Percentiles rank a stretch among this genome's conserved stretches.
Evolutionary conservation across 768 basidiomycete genomes (phyloP).

Genomic region (Tulasnella sp.): DNA sequence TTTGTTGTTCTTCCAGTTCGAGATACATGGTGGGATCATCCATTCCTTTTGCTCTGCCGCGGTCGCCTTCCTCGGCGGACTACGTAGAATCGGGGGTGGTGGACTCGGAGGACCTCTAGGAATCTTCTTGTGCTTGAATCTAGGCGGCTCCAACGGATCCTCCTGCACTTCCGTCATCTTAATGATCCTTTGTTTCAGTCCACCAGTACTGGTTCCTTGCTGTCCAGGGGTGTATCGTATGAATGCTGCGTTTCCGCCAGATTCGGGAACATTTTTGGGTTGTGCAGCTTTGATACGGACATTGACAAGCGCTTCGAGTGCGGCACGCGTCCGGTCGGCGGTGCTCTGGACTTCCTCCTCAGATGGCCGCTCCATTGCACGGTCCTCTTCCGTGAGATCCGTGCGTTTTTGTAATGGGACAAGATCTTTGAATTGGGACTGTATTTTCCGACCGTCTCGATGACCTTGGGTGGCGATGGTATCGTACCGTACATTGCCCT

Average conservation of each 20-base stretch:
- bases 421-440: conserved; percentile 96
- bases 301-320: conserved; percentile 85
- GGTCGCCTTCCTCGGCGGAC: conserved; percentile 92
- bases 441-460: conserved; percentile 71
- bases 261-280: conserved; percentile 86
- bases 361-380: conserved; percentile 81
- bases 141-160: conserved; percentile 91
- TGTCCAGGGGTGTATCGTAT: conserved; percentile 96
- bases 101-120: conserved; percentile 93
- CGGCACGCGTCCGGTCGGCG: conserved; percentile 79
- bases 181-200: conserved; percentile 88
- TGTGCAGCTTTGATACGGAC: conserved; percentile 98
- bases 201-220: conserved; percentile 51
- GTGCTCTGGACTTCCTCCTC: conserved; percentile 90
- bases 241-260: conserved; percentile 73
- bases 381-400: conserved; percentile 66
- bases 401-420: conserved; percentile 84
- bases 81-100: conserved; percentile 88
- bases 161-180: conserved; percentile 98
- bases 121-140: conserved; percentile 99
- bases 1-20: conserved; percentile 99
- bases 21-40: conserved; percentile 99
- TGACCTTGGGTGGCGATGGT: conserved; percentile 95
- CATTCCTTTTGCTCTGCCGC: conserved; percentile 98
- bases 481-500: conserved; percentile 95